phyloP scores from a whole-genome alignment of 2,329 filamentous ascomycete species.

The Colletotrichum chrysophilum region DNA sequence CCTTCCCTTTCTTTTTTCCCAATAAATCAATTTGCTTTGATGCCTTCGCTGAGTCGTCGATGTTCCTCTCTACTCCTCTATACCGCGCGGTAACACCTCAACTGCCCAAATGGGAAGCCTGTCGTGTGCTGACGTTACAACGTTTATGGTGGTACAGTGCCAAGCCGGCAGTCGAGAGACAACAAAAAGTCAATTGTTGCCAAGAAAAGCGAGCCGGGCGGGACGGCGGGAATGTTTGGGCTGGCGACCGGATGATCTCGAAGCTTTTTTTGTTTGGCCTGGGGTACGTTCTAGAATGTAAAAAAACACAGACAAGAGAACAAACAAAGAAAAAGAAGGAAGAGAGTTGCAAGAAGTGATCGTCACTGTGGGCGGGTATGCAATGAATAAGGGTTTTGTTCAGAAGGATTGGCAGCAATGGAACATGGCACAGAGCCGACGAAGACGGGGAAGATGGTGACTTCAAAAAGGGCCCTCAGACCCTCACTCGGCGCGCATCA shows the following conservation, averaged over 20 bases:
- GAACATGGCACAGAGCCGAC: background rate
- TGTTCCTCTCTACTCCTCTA: background rate
- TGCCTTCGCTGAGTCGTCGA: background rate
- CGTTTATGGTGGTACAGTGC: background rate
- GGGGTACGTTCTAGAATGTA: background rate
- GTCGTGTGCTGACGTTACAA: background rate
- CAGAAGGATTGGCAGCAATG: background rate
- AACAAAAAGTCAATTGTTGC: background rate
- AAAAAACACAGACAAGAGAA: background rate
- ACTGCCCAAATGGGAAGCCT: slow-evolving; percentile 3
- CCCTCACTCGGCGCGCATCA: background rate
- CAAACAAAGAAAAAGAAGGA: background rate
- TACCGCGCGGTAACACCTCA: background rate
- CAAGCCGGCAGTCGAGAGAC: slow-evolving; percentile 14
- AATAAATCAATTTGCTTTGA: background rate
- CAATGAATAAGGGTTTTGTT: background rate
- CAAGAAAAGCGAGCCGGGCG: background rate
- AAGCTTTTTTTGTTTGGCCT: background rate
- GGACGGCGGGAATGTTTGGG: background rate
- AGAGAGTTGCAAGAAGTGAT: background rate
- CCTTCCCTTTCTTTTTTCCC: background rate
- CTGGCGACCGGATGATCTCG: background rate
- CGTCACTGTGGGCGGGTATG: background rate
- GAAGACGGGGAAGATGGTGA: background rate
- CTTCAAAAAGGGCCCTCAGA: slow-evolving; percentile 5